Conservation (phyloP, 305 asterid genomes). For the Solanum hybrid region DNA sequence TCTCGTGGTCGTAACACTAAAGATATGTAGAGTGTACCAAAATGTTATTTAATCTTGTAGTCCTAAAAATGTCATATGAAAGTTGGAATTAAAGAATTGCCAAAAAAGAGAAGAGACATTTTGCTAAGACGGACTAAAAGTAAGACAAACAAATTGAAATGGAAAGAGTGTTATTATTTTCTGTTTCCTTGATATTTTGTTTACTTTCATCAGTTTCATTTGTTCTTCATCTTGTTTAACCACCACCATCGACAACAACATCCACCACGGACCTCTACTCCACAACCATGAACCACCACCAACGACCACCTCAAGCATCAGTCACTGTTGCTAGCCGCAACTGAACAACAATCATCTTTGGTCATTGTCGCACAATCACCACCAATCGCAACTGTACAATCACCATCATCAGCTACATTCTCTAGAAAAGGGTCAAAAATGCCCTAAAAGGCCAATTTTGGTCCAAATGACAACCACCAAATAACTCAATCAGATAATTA, state of each 20-base stretch:
- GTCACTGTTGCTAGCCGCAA: neutral
- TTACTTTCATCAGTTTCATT: neutral
- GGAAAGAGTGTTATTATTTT: neutral
- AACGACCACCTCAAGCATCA: neutral
- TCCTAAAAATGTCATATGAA: no score
- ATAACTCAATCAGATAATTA: no score
- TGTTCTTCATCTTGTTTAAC: neutral
- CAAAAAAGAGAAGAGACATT: no score
- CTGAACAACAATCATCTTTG: neutral
- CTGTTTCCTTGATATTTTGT: neutral
- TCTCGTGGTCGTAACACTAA: no score
- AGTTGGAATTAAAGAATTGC: no score
- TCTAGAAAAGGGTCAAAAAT: no score
- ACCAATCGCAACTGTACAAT: neutral
- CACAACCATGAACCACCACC: neutral
- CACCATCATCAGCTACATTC: neutral
- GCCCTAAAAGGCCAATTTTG: no score
- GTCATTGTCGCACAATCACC: neutral
- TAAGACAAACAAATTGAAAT: no score
- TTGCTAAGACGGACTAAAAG: no score
- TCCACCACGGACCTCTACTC: neutral
- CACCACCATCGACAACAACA: neutral
- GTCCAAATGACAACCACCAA: no score
- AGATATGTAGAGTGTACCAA: no score
- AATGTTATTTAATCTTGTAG: no score